Percentiles rank a stretch among this genome's conserved stretches.
phyloP scores from a whole-genome alignment of 2,329 filamentous ascomycete species.

The Diaporthe sp. region DNA sequence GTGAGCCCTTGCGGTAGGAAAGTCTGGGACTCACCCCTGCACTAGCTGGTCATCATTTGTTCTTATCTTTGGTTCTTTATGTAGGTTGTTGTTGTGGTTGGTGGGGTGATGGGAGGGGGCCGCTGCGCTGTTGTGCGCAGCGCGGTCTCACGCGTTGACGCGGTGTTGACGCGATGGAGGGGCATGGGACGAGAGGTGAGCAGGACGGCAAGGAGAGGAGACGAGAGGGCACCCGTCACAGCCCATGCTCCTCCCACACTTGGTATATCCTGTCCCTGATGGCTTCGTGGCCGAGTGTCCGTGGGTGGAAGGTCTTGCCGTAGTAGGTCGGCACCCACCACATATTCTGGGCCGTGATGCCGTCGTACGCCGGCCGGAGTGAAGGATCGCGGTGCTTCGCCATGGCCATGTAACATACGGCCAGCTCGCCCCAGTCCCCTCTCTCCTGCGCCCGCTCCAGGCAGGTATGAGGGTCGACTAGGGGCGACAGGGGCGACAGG shows the following conservation, averaged over 20 bases:
- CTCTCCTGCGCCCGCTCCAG: conserved; percentile 51
- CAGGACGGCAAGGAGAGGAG: not conserved
- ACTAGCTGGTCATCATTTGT: not conserved
- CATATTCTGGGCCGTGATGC: conserved; percentile 52
- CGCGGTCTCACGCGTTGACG: not conserved
- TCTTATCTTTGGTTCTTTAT: not conserved
- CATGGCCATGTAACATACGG: conserved; percentile 61
- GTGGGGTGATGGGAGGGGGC: not conserved
- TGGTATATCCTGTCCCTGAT: conserved; percentile 54
- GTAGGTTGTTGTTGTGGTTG: not conserved
- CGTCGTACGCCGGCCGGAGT: conserved; percentile 49
- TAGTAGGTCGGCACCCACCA: conserved; percentile 64
- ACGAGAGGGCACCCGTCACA: not conserved
- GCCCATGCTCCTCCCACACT: conserved; percentile 47
- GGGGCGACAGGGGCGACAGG: conserved; percentile 49
- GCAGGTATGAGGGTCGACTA: conserved; percentile 56
- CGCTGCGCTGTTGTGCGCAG: too few relatives aligned
- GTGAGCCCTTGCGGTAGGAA: not conserved
- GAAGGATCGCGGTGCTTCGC: conserved; percentile 53
- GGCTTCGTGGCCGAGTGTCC: conserved; percentile 55
- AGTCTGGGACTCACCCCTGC: conserved; percentile 8
- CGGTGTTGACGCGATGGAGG: not conserved
- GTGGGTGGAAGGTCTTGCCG: conserved; percentile 61
- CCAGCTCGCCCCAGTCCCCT: conserved; percentile 59
- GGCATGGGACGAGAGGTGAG: not conserved